These are phyloP conservation scores for Physocladia obscura DNA, from an alignment of 192 early-diverging fungal genomes.

Conservation along the genomic window DNA sequence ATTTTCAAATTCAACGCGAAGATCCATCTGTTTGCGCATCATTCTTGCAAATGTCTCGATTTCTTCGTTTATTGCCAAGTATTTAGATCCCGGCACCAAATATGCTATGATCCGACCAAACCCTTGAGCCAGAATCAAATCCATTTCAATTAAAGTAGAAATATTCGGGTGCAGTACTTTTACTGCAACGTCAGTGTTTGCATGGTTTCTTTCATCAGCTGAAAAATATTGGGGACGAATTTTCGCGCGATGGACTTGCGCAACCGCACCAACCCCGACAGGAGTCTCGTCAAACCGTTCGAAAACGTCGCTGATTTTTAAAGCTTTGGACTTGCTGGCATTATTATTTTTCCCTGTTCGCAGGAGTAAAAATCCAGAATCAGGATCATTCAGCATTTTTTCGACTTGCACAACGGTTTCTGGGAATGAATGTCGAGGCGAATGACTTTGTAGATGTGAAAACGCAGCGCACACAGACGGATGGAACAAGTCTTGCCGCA, in stretches of 20 bases:
- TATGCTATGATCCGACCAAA: conserved; percentile 62
- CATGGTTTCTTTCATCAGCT: neutral
- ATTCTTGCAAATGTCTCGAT: conserved; percentile 82
- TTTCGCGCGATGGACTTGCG: conserved; percentile 68
- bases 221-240: neutral
- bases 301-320: conserved; percentile 68
- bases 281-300: conserved; percentile 69
- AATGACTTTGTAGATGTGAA: conserved; percentile 76
- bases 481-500: conserved; percentile 86
- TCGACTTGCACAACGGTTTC: conserved; percentile 64
- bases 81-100: conserved; percentile 72
- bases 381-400: conserved; percentile 25
- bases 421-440: conserved; percentile 69
- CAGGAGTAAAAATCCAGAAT: neutral
- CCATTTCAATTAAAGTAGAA: conserved; percentile 62
- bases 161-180: conserved; percentile 90
- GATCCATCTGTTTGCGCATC: conserved; percentile 87
- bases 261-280: conserved; percentile 90
- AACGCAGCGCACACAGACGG: conserved; percentile 71
- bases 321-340: neutral
- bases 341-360: neutral
- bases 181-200: conserved; percentile 56
- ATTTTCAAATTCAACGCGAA: conserved; percentile 79
- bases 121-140: conserved; percentile 76
- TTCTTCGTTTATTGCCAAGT: conserved; percentile 86